Conservation (phyloP, 768 basidiomycete species). For the Kwoniella sp. region DNA sequence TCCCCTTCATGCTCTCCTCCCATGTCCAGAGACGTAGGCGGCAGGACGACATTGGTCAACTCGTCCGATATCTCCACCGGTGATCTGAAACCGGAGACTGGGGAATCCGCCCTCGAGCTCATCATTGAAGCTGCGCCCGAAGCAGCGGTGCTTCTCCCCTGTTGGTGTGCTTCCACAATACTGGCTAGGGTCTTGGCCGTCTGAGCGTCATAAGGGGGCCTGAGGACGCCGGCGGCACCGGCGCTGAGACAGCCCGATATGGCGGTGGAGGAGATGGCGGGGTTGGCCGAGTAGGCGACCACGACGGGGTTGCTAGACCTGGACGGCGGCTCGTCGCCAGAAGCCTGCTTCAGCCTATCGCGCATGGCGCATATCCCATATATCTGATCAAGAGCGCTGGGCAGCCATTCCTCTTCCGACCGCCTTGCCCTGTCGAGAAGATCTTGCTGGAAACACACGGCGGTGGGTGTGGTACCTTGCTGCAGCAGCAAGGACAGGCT, state of each 20-base stretch:
- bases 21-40: conserved; percentile 33
- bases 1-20: conserved; percentile 41
- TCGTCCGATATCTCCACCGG: neutral
- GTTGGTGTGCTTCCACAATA: conserved; percentile 28
- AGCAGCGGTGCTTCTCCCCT: conserved; percentile 22
- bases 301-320: conserved; percentile 22
- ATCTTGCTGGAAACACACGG: conserved; percentile 50
- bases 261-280: conserved; percentile 30
- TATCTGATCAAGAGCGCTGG: conserved; percentile 41
- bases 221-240: conserved; percentile 45
- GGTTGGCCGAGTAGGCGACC: conserved; percentile 49
- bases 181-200: conserved; percentile 26
- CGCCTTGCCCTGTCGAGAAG: conserved; percentile 43
- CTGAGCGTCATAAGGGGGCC: conserved; percentile 43
- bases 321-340: neutral
- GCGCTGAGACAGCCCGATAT: conserved; percentile 36
- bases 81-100: conserved; percentile 1
- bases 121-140: neutral
- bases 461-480: conserved; percentile 46
- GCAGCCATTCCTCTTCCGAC: conserved; percentile 48
- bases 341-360: neutral
- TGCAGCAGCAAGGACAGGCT: conserved; percentile 43
- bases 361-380: conserved; percentile 23
- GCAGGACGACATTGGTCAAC: conserved; percentile 23
- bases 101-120: neutral